Evolutionary conservation across 2,329 filamentous ascomycete species (phyloP), one percentile per base, ranked within the genome.

Genomic region (Sporothrix dimorphospora): DNA sequence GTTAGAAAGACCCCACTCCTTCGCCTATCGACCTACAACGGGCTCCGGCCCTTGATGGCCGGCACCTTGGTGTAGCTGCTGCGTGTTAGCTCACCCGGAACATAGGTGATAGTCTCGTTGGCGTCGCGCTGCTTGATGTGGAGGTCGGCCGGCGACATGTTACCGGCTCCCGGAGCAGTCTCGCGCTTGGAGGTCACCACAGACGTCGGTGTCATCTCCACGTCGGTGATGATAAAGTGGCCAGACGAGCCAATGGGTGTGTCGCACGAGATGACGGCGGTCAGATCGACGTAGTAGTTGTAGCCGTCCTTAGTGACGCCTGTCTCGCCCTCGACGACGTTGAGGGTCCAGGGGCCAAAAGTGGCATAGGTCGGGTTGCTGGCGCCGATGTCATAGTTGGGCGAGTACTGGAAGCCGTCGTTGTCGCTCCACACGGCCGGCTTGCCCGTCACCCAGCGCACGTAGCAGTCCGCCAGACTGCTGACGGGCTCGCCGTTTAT

Each of bases 381-480:
- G 59, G 40, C 69, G 59, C 69, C 69, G 9, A 71, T 71, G 59
- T 42, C n/a, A 47, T 71, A 71, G 59, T 57, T 71, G 69, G 59
- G 45, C 47, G 69, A 71, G 9, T 34, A 71, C 69, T 66, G 69
- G 69, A 71, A 71, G 59, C 69, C 69, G 34, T 65, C 69, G 47
- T 65, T 42, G 69, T 65, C 59, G 59, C 34, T 66, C 69, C 69
- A 71, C n/a, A 27, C 47, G 24, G 19, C 38, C 30, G 69, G 69
- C 59, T 66, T 71, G 59, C 69, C 69, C n/a, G 69, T 66, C 42
- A 71, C 30, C 69, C 69, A 71, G n/a, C 69, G 69, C 69, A 71
- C 69, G 27, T 65, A 55, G 59, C 69, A 71, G 59, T 71, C 40
- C n/a, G 59, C 69, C 2, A 27, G 30, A 61, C 69, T 71, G 47